Percentiles rank a stretch among this genome's conserved stretches.
phyloP scores from a whole-genome alignment of 2,329 filamentous ascomycete species.

The Lecanoromycetidae sp. region DNA sequence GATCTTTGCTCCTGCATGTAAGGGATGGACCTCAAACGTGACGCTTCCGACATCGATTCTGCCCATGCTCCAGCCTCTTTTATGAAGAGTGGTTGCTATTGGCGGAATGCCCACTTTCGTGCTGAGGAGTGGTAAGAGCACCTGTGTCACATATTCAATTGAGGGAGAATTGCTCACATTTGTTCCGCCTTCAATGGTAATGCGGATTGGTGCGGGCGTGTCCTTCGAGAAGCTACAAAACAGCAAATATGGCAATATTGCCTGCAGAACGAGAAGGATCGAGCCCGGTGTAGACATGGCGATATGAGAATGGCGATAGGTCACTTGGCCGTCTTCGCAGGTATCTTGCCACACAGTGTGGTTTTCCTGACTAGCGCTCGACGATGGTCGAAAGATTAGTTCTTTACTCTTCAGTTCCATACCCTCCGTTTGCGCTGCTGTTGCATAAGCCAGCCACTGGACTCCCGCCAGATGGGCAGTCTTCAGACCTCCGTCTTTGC shows the following conservation, averaged over 20 bases:
- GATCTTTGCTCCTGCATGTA: conserved; percentile 22
- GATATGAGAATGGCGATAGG: conserved; percentile 29
- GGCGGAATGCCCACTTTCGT: conserved; percentile 37
- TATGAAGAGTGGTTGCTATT: conserved; percentile 32
- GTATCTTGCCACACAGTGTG: conserved; percentile 13
- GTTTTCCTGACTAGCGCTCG: not conserved
- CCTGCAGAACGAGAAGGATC: conserved; percentile 46
- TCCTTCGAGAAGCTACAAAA: conserved; percentile 29
- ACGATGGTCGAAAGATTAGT: conserved; percentile 29
- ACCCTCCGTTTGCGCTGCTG: conserved; percentile 32
- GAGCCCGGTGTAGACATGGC: conserved; percentile 40
- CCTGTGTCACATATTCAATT: conserved; percentile 44
- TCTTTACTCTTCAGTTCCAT: conserved; percentile 32
- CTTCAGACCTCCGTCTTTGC: conserved; percentile 41
- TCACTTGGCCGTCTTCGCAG: conserved; percentile 13
- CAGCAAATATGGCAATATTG: conserved; percentile 46
- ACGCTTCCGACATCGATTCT: conserved; percentile 36
- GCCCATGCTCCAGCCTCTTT: conserved; percentile 44
- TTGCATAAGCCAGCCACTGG: conserved; percentile 40
- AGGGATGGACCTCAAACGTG: conserved; percentile 36
- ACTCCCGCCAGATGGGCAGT: conserved; percentile 45
- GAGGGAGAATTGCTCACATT: conserved; percentile 45
- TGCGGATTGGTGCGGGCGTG: conserved; percentile 20
- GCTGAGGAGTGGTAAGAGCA: conserved; percentile 42
- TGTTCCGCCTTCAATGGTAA: conserved; percentile 45